phyloP scores from a whole-genome alignment of 345 rosid genomes.

The Euphorbia peplus region DNA sequence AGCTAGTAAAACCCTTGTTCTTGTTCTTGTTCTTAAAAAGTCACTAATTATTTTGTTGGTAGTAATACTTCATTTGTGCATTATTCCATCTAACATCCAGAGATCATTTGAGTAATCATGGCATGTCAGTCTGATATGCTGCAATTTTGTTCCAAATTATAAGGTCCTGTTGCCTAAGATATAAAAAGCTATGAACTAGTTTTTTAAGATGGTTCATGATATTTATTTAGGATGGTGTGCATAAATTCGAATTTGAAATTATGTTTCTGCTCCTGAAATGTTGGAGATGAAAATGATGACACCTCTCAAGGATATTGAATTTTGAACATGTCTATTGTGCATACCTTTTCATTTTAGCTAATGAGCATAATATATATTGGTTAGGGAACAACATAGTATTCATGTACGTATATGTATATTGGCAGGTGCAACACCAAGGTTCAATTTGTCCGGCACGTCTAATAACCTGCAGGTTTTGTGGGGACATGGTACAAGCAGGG shows the following conservation, averaged over 20 bases:
- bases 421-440: conserved; percentile 79
- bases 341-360: too few relatives aligned
- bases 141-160: too few relatives aligned
- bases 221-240: background rate
- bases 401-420: background rate
- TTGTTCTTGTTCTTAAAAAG: too few relatives aligned
- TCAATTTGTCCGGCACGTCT: conserved; percentile 67
- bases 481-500: conserved; percentile 95
- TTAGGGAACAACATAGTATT: background rate
- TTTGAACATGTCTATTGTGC: too few relatives aligned
- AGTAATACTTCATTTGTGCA: background rate
- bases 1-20: conserved; percentile 13
- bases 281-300: too few relatives aligned
- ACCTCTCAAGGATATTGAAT: too few relatives aligned
- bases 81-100: background rate
- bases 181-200: too few relatives aligned
- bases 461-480: conserved; percentile 77
- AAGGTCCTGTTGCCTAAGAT: background rate
- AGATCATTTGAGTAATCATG: background rate
- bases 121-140: background rate
- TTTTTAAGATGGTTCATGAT: background rate
- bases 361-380: background rate
- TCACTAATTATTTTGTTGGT: too few relatives aligned
- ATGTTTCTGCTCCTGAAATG: too few relatives aligned
- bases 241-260: too few relatives aligned